Conservation (phyloP, 306 rosid species). For the Inga laurina region DNA sequence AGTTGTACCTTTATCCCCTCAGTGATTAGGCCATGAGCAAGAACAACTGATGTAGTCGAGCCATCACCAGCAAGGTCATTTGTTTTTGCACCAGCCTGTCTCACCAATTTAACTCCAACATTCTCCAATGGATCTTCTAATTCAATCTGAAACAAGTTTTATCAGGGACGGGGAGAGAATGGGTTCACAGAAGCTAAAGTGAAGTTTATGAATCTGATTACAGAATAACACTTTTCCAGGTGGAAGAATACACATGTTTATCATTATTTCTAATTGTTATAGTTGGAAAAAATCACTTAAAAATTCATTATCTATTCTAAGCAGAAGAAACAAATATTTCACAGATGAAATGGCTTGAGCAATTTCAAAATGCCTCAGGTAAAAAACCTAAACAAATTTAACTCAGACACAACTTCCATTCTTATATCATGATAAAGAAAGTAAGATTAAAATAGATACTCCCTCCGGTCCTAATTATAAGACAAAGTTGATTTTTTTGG, state of each 20-base stretch:
- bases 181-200: background rate
- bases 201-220: slow-evolving; percentile 1
- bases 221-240: background rate
- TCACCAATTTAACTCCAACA: slow-evolving; percentile 91
- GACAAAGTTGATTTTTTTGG: no score
- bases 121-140: slow-evolving; percentile 93
- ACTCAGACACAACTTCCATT: background rate
- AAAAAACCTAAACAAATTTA: background rate
- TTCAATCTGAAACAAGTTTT: slow-evolving; percentile 57
- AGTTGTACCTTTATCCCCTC: slow-evolving; percentile 83
- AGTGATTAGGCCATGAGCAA: slow-evolving; percentile 89
- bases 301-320: background rate
- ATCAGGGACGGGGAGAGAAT: background rate
- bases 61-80: slow-evolving; percentile 96
- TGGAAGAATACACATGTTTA: background rate
- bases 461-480: no score
- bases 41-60: slow-evolving; percentile 84
- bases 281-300: background rate
- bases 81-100: slow-evolving; percentile 97
- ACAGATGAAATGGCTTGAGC: background rate
- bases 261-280: background rate
- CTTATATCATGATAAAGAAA: background rate
- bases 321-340: background rate
- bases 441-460: background rate
- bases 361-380: background rate